Percentiles rank a stretch among this genome's conserved stretches.
Evolutionary conservation across 768 basidiomycete genomes (phyloP).

Genomic region (Trametes cubensis): DNA sequence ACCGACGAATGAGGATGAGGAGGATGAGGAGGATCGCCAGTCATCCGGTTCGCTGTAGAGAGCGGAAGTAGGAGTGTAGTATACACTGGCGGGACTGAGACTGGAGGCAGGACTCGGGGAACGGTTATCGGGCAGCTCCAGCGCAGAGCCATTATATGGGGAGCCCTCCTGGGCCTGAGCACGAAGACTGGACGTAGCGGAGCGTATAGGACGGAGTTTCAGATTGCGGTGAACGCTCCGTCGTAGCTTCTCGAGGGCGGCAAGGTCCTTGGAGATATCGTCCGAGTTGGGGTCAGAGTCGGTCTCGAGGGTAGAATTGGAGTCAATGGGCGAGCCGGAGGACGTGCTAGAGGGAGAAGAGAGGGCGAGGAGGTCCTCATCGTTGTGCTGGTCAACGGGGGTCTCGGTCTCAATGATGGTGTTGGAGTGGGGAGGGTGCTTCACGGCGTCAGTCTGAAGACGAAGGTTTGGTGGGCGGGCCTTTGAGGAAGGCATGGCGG

Average conservation of each 20-base stretch:
- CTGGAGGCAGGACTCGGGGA: conserved; percentile 51
- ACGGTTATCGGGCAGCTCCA: conserved; percentile 37
- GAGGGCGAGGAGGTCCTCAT: conserved; percentile 32
- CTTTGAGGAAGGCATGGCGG: conserved; percentile 39
- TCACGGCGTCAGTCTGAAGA: conserved; percentile 33
- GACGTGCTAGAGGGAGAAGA: conserved; percentile 37
- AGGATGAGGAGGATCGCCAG: conserved; percentile 26
- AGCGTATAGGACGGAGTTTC: conserved; percentile 74
- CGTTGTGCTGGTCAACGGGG: conserved; percentile 41
- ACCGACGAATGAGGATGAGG: conserved; percentile 29
- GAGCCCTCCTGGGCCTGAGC: conserved; percentile 28
- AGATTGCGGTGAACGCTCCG: conserved; percentile 77
- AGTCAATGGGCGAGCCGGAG: conserved; percentile 33
- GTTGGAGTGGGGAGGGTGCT: conserved; percentile 29
- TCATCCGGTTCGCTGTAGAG: conserved; percentile 33
- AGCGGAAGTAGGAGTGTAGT: conserved; percentile 57
- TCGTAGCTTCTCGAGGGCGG: conserved; percentile 67
- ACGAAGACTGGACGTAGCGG: conserved; percentile 35
- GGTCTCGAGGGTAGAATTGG: conserved; percentile 25
- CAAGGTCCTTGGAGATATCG: conserved; percentile 70
- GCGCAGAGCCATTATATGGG: conserved; percentile 31
- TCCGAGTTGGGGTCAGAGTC: conserved; percentile 43
- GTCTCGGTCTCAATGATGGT: conserved; percentile 39
- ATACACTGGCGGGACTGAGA: conserved; percentile 43
- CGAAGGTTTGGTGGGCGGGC: conserved; percentile 57